phyloP scores from a whole-genome alignment of 139 green algal genomes.

The Closterium sp. region DNA sequence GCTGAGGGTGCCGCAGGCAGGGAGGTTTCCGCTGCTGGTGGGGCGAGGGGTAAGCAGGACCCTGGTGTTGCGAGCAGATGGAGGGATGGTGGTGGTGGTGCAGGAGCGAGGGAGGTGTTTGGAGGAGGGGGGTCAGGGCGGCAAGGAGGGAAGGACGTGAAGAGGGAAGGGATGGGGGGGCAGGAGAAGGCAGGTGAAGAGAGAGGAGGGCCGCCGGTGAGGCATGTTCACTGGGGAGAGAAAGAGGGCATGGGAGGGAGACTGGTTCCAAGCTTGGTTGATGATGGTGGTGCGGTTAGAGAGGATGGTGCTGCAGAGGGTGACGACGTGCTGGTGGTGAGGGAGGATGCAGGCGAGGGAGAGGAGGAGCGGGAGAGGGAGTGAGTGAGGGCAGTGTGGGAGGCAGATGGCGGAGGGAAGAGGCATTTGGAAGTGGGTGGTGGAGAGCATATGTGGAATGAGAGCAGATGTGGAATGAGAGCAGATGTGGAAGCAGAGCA shows the following conservation, averaged over 20 bases:
- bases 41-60: no score
- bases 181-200: neutral
- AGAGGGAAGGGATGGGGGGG: neutral
- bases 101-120: neutral
- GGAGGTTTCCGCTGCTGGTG: no score
- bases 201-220: neutral
- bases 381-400: neutral
- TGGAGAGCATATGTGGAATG: no score
- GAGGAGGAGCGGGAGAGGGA: neutral
- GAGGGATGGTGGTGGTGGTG: neutral
- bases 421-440: no score
- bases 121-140: neutral
- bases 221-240: neutral
- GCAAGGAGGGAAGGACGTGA: neutral
- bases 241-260: neutral
- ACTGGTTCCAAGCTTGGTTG: neutral
- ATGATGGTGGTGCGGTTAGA: no score
- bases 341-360: neutral
- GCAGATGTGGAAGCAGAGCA: no score
- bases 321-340: neutral
- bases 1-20: no score
- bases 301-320: neutral
- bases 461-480: no score
- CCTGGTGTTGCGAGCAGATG: neutral
- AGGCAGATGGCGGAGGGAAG: neutral